Conservation (phyloP, 2,329 filamentous ascomycete genomes). For the Beauveria pseudobassiana region DNA sequence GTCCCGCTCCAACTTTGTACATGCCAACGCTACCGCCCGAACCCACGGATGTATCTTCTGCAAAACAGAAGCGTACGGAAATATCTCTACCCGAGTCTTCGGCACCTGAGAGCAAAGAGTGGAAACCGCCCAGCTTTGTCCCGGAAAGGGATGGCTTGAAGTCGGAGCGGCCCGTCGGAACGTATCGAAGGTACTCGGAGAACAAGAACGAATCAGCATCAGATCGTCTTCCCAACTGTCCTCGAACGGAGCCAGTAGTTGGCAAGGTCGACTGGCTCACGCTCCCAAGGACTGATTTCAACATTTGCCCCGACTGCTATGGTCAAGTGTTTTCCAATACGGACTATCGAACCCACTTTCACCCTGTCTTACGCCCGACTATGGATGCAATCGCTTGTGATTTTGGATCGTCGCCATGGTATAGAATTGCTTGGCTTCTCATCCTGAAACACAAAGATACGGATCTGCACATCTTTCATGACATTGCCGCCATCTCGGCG, state of each 20-base stretch:
- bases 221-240: slow-evolving; percentile 58
- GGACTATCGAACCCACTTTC: slow-evolving; percentile 59
- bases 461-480: slow-evolving; percentile 62
- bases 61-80: neutral
- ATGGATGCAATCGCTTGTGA: slow-evolving; percentile 62
- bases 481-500: slow-evolving; percentile 51
- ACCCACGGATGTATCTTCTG: neutral
- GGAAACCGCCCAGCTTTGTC: slow-evolving; percentile 41
- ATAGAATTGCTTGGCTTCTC: slow-evolving; percentile 75
- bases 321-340: slow-evolving; percentile 60
- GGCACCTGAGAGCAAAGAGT: slow-evolving; percentile 24
- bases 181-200: slow-evolving; percentile 49
- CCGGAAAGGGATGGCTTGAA: slow-evolving; percentile 27
- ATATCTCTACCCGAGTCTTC: neutral
- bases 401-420: slow-evolving; percentile 72
- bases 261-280: slow-evolving; percentile 76
- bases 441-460: slow-evolving; percentile 62
- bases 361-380: slow-evolving; percentile 46
- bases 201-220: slow-evolving; percentile 21
- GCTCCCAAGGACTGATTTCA: slow-evolving; percentile 62
- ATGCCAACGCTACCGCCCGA: slow-evolving; percentile 18
- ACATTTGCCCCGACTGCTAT: slow-evolving; percentile 79
- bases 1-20: slow-evolving; percentile 13
- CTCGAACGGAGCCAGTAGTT: slow-evolving; percentile 52
- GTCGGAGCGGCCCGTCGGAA: slow-evolving; percentile 34